Conservation (phyloP, 2,329 filamentous ascomycete genomes). For the Penicillium sp. region DNA sequence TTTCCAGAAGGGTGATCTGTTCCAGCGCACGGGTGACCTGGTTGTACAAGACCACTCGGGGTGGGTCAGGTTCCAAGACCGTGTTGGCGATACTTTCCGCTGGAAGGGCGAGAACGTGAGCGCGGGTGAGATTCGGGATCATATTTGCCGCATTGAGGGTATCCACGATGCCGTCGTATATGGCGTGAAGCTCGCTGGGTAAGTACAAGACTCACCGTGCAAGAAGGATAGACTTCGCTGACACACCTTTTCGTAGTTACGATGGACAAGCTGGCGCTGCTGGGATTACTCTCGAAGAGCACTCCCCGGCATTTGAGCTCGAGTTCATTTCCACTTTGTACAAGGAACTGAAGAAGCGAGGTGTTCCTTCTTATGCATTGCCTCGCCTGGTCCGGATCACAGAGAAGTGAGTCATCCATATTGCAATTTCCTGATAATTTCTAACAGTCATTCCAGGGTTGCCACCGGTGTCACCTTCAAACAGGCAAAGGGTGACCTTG, state of each 20-base stretch:
- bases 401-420: slow-evolving; percentile 41
- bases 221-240: not conserved
- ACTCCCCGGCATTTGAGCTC: slow-evolving; percentile 29
- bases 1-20: slow-evolving; percentile 49
- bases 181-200: slow-evolving; percentile 46
- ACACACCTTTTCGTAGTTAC: slow-evolving; percentile 36
- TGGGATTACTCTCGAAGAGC: slow-evolving; percentile 45
- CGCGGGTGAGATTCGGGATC: slow-evolving; percentile 49
- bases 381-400: slow-evolving; percentile 51
- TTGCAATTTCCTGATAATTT: not conserved
- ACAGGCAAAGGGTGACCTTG: slow-evolving; percentile 49
- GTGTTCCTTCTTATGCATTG: slow-evolving; percentile 50
- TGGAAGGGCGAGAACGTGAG: slow-evolving; percentile 52
- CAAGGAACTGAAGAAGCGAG: slow-evolving; percentile 42
- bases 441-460: slow-evolving; percentile 31
- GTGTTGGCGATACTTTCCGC: slow-evolving; percentile 42
- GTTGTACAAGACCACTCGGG: slow-evolving; percentile 44
- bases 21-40: slow-evolving; percentile 50
- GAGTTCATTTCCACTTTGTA: slow-evolving; percentile 44
- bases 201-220: slow-evolving; percentile 11
- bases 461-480: slow-evolving; percentile 54
- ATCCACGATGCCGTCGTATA: slow-evolving; percentile 50
- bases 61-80: slow-evolving; percentile 50
- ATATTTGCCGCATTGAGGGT: slow-evolving; percentile 43
- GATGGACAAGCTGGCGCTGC: slow-evolving; percentile 53